These are phyloP conservation scores for Vaccinium darrowii DNA, from an alignment of 148 eudicot species.

Conservation along the genomic window DNA sequence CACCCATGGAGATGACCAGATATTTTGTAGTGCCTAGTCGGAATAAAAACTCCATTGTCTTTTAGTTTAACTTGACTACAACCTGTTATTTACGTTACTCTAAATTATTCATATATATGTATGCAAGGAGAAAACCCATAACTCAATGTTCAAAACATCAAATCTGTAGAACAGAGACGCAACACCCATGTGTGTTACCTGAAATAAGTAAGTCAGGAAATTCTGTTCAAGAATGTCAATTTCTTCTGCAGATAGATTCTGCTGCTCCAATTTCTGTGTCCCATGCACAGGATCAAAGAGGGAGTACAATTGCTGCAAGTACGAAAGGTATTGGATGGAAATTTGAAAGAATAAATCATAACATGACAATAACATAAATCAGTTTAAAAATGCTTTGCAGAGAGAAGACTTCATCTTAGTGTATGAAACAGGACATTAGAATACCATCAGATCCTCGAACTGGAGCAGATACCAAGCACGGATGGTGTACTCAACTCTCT, in stretches of 20 bases:
- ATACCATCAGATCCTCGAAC: slow-evolving; percentile 86
- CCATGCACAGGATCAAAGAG: slow-evolving; percentile 92
- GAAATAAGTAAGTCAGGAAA: slow-evolving; percentile 69
- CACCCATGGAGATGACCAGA: neutral
- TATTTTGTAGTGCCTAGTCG: neutral
- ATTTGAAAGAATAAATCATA: neutral
- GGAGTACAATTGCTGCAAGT: slow-evolving; percentile 77
- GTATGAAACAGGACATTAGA: neutral
- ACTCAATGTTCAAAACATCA: neutral
- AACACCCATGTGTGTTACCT: slow-evolving; percentile 35
- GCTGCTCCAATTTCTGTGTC: slow-evolving; percentile 80
- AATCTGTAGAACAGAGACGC: too few relatives aligned
- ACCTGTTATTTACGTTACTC: neutral
- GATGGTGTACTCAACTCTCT: slow-evolving; percentile 80
- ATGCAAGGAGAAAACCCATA: neutral
- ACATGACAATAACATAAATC: neutral
- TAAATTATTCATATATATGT: neutral
- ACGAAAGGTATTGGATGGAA: neutral
- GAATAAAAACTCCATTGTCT: neutral
- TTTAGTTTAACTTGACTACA: neutral
- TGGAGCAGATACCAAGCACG: slow-evolving; percentile 86
- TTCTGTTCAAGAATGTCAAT: slow-evolving; percentile 84
- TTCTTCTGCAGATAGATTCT: slow-evolving; percentile 64
- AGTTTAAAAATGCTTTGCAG: neutral
- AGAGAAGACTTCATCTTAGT: neutral